Evolutionary conservation across 108 stramenopile genomes (phyloP), one percentile per base, ranked within the genome.

Genomic region (Pseudonitzschia pungens): DNA sequence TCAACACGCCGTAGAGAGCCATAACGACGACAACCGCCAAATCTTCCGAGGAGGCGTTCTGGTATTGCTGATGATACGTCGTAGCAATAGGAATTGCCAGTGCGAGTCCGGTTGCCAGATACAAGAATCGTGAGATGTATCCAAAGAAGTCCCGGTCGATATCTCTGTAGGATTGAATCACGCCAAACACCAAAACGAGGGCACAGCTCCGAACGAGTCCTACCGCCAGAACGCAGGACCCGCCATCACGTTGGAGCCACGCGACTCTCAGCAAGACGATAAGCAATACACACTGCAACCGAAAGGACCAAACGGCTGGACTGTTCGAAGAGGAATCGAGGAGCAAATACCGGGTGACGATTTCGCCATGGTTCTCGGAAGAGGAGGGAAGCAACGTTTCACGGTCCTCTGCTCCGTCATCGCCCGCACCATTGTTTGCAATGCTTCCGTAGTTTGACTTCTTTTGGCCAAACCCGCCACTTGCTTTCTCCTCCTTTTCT

Each of bases 71-170:
- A 69, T 69, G 24, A 36, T 71, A 77, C 4, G 8, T 14, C 32
- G 54, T 11, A 7, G 32, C 52, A 10, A 74, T 64, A 8, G 55
- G 62, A 3, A 66, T 26, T 70, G 74, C 77, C 10, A 73, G 27
- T 28, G 57, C 36, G 16, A 73, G 32, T 0, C 60, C 64, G 68
- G 71, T 36, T 62, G 82, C 32, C 53, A 79, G 20, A 74, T 75
- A 68, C 69, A 74, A 43, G 68, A 67, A 53, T 65, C 87, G 70
- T 71, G 81, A 68, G 65, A 89, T 36, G 70, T 71, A 24, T 72
- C 78, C 85, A 76, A 77, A 81, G 11, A 70, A 57, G 52, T 68
- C 54, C 22, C 78, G 71, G 4, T 69, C 36, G 32, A 51, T 41
- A 66, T 80, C 82, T 22, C 75, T 65, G 22, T 36, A 44, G 9